Base-by-base conservation (phyloP, 164 flowering plant species). In the Kalanchoe fedtschenkoi region DNA sequence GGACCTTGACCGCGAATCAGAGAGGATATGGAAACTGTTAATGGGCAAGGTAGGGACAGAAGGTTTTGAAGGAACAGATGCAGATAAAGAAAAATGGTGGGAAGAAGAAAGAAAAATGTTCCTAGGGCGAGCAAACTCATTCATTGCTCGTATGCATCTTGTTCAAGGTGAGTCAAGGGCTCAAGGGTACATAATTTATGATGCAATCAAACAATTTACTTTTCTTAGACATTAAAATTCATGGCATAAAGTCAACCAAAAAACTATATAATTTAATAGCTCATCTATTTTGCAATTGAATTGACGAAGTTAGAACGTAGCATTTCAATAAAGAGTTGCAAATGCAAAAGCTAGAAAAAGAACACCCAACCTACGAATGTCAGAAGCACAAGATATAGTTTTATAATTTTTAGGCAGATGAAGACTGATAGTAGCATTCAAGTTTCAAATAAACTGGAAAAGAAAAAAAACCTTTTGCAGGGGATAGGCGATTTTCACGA, bases 1-100 rank as follows among this genome's bases (percentile, higher is more conserved):
- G 33, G 85, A 78, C 67, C 81, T 86, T 65, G 91, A 83, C 67
- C 68, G 70, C 37, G 91, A 86, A 65, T 74, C 91, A 55, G 68
- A 71, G 14, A 80, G 86, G 61, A 60, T 80, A 19, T 83, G 91
- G 91, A 81, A 82, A 41, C 71, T 77, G 38, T 69, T 83, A 64
- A 86, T 82, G 91, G 80, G 78, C 37, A 78, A 73, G 28, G 84
- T 73, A 68, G 71, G 61, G 38, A 67, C 67, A n/a, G 77, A 75
- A 37, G 69, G 55, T 38, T 11, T 61, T 35, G 79, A 79, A 66
- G 76, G 33, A 62, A 70, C 68, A 15, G 71, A 77, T 14, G 64
- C 69, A 60, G 76, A 75, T 22, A 82, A 79, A 43, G 84, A 70
- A 54, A 67, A 76, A 59, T 78, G 77, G 76, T 78, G 82, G 82